Conservation (phyloP, 2,329 filamentous ascomycete genomes). For the Pyrenochaeta sp. region DNA sequence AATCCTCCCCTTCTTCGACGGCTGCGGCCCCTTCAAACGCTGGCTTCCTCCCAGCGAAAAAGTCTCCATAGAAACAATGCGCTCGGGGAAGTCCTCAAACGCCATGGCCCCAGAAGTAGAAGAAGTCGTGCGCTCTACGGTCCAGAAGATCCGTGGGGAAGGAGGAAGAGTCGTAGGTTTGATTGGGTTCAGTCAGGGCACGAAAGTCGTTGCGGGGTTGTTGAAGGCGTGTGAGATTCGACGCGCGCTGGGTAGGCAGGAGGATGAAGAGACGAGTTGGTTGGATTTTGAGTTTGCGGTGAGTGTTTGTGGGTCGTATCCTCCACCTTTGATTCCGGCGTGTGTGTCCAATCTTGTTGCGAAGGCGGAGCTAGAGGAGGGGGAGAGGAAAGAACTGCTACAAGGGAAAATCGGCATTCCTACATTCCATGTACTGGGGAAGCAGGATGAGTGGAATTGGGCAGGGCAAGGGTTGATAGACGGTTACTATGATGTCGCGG, state of each 20-base stretch:
- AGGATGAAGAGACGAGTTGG: conserved; percentile 11
- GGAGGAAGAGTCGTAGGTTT: conserved; percentile 41
- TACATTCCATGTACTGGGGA: conserved; percentile 44
- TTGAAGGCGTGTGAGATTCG: conserved; percentile 36
- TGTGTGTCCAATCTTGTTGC: conserved; percentile 13
- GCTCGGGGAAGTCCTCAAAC: conserved; percentile 14
- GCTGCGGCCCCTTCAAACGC: conserved; percentile 46
- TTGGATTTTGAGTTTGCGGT: conserved; percentile 32
- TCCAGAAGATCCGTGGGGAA: conserved; percentile 13
- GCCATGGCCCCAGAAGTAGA: conserved; percentile 33
- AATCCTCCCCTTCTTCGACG: conserved; percentile 50
- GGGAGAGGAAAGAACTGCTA: conserved; percentile 17
- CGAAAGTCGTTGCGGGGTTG: conserved; percentile 44
- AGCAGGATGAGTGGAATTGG: conserved; percentile 47
- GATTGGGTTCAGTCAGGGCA: conserved; percentile 46
- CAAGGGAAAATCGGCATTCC: conserved; percentile 34
- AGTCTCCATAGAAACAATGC: conserved; percentile 27
- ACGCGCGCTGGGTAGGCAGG: conserved; percentile 8
- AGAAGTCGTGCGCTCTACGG: conserved; percentile 24
- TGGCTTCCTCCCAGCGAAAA: conserved; percentile 38
- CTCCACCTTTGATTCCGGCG: conserved; percentile 39
- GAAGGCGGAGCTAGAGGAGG: conserved; percentile 3
- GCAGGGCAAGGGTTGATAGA: conserved; percentile 41
- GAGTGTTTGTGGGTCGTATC: conserved; percentile 36
- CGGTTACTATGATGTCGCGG: conserved; percentile 33